Conservation (phyloP, 1,284 basidiomycete species). For the Mycena sp. region DNA sequence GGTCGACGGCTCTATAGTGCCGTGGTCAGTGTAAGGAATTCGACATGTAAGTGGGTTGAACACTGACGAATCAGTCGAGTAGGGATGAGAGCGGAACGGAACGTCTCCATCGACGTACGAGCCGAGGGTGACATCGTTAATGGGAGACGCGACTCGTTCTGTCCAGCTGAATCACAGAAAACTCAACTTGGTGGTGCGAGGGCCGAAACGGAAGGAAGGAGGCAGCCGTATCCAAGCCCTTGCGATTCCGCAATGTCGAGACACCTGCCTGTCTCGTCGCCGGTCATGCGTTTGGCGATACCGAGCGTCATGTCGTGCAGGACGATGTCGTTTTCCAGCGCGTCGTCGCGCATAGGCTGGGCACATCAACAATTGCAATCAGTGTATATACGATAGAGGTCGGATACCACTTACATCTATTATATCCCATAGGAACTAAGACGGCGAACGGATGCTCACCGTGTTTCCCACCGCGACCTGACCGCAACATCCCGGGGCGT, state of each 20-base stretch:
- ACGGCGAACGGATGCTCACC: too few species aligned
- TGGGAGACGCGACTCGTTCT: neutral
- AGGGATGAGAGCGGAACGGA: conserved; percentile 51
- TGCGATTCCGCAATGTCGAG: conserved; percentile 58
- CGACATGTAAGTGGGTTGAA: conserved; percentile 20
- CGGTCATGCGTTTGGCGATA: conserved; percentile 60
- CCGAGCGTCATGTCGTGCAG: conserved; percentile 45
- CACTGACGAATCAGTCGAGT: conserved; percentile 48
- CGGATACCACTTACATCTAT: conserved; percentile 35
- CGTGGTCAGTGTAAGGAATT: neutral
- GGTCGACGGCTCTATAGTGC: conserved; percentile 42
- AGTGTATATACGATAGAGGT: too few species aligned
- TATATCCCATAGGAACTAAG: conserved; percentile 49
- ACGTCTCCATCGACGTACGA: conserved; percentile 40
- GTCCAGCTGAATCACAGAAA: neutral
- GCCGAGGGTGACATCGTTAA: conserved; percentile 38
- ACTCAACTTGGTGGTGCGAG: neutral
- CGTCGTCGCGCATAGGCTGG: conserved; percentile 46
- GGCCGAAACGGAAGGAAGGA: conserved; percentile 35
- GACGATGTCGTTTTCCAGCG: conserved; percentile 49
- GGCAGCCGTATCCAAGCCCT: conserved; percentile 59
- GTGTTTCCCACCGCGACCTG: too few species aligned
- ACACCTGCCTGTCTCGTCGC: conserved; percentile 62
- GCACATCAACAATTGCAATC: neutral
- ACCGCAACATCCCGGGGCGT: too few species aligned